Base-by-base conservation (phyloP, 768 basidiomycete genomes). In the Epithele typhae region DNA sequence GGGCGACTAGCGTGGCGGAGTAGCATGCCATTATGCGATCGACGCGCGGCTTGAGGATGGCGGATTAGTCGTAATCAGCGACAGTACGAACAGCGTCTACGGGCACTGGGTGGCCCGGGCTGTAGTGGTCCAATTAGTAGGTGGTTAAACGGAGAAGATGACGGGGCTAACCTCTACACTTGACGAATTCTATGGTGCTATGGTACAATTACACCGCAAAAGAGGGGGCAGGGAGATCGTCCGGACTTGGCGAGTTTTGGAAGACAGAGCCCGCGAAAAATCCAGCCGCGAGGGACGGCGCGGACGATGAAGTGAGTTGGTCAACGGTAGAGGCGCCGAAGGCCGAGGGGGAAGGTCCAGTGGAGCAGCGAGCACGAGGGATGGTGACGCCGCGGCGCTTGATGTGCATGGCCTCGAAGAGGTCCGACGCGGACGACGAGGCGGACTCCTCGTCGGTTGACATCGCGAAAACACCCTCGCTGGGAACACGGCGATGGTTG, bases 181-280 rank as follows among this genome's bases (percentile, higher is more conserved):
- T 61, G 48, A 34, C 46, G 61, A 59, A 61, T 49, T 61, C 58
- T 59, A 54, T 41, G 37, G 37, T 38, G 38, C 48, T 55, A 44
- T 55, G 43, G 55, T 60, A 59, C 55, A 64, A 63, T 74, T 64
- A 74, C 42, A 69, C 67, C 64, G 62, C 62, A 60, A 84, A 81
- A 53, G 74, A 68, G 45, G 84, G 85, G 50, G 79, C 77, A 37
- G 87, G 87, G 39, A 90, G 68, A 60, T 86, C 86, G 51, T 89
- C 87, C 43, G 87, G 87, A 58, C 82, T 87, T 14, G 87, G 87
- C 48, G 85, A 87, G 71, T 88, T 90, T 74, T 89, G 87, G 79
- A 88, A 90, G 59, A 75, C 71, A 25, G 86, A 88, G 59, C 85
- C 88, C 55, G 87, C 87, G 64, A 86, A 90, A 60, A 78, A 87